These are phyloP conservation scores for Ensete ventricosum DNA, from an alignment of 176 grass and related monocot species.

Conservation along the genomic window DNA sequence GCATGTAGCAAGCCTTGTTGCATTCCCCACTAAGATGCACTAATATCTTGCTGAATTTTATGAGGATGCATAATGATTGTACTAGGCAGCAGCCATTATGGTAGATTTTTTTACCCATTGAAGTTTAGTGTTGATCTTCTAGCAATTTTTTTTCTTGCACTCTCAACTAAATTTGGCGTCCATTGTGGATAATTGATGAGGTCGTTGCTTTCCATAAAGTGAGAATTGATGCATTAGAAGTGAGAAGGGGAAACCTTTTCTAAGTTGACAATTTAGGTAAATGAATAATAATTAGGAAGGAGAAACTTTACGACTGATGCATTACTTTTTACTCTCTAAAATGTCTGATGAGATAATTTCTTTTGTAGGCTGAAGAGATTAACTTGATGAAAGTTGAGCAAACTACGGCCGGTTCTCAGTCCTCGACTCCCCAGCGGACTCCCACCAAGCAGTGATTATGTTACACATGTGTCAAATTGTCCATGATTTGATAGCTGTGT, in stretches of 20 bases:
- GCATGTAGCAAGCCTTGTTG: background rate
- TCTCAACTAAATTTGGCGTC: background rate
- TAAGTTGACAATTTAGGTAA: background rate
- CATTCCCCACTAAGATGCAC: too few species aligned
- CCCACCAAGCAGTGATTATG: conserved; percentile 28
- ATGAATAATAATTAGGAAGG: background rate
- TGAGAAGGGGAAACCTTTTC: background rate
- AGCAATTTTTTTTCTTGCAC: too few species aligned
- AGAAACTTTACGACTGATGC: background rate
- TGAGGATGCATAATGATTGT: too few species aligned
- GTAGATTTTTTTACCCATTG: too few species aligned
- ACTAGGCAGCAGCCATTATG: too few species aligned
- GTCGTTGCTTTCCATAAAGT: background rate
- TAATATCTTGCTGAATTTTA: too few species aligned
- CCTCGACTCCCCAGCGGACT: conserved; percentile 43
- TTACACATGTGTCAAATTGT: too few species aligned
- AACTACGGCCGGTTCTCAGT: conserved; percentile 29
- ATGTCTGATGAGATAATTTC: background rate
- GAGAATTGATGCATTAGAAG: background rate
- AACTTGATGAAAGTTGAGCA: conserved; percentile 41
- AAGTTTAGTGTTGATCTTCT: too few species aligned
- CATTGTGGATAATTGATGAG: background rate
- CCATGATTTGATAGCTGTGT: too few species aligned
- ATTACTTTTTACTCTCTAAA: conserved; percentile 13
- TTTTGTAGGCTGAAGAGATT: conserved; percentile 34